Percentiles rank a stretch among this genome's conserved stretches.
Evolutionary conservation across 768 basidiomycete species (phyloP).

Genomic region (Tricholoma hemisulphureum): DNA sequence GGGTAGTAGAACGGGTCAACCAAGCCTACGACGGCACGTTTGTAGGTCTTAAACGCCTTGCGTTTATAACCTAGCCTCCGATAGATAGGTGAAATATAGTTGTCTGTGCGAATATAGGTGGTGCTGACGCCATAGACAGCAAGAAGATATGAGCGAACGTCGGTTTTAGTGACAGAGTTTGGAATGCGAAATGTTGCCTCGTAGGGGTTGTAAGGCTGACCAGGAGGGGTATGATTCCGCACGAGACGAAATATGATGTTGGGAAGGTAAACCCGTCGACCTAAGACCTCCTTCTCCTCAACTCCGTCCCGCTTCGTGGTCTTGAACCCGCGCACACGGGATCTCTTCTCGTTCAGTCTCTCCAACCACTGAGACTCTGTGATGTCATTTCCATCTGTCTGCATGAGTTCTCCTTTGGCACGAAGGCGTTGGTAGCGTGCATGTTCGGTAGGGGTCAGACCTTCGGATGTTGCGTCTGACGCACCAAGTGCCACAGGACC

Average conservation of each 20-base stretch:
- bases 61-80: constrained; percentile 28
- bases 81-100: constrained; percentile 63
- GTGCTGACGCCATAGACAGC: constrained; percentile 86
- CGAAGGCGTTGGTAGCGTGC: constrained; percentile 58
- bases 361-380: constrained; percentile 61
- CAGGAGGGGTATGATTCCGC: constrained; percentile 74
- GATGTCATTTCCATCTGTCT: constrained; percentile 34
- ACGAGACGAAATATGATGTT: constrained; percentile 82
- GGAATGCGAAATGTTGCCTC: constrained; percentile 93
- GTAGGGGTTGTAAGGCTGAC: constrained; percentile 88
- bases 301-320: constrained; percentile 37
- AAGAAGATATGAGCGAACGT: constrained; percentile 80
- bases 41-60: constrained; percentile 63
- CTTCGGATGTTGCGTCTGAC: constrained; percentile 50
- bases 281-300: constrained; percentile 57
- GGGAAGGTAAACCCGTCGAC: constrained; percentile 84
- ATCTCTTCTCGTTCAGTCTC: constrained; percentile 53
- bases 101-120: constrained; percentile 95
- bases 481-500: constrained; percentile 32
- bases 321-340: constrained; percentile 66
- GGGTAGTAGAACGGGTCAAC: constrained; percentile 95
- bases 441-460: constrained; percentile 65
- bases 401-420: constrained; percentile 49
- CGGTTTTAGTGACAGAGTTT: constrained; percentile 87
- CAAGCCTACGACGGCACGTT: constrained; percentile 89